Conservation (phyloP, 2,329 filamentous ascomycete genomes). For the Fusarium scirpi region DNA sequence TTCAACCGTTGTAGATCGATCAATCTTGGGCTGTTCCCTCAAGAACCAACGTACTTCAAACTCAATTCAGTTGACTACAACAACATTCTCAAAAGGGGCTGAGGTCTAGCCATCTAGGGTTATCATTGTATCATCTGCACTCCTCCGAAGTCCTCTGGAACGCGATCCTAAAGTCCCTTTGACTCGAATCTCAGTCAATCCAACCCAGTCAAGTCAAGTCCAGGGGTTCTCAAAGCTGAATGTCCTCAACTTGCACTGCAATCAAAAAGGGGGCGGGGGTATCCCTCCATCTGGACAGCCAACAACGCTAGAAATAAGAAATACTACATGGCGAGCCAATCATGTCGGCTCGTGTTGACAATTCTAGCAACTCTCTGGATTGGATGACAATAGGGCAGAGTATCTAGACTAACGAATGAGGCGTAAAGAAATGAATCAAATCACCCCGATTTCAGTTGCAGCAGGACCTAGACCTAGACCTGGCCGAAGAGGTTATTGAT, state of each 20-base stretch:
- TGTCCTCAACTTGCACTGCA: neutral
- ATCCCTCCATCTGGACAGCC: neutral
- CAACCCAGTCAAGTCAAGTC: neutral
- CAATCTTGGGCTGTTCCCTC: neutral
- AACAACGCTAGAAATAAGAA: conserved; percentile 2
- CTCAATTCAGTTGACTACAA: conserved; percentile 11
- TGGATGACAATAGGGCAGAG: conserved; percentile 9
- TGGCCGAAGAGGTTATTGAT: neutral
- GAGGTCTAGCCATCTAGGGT: neutral
- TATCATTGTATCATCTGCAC: neutral
- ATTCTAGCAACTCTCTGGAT: conserved; percentile 26
- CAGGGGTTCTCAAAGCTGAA: conserved; percentile 19
- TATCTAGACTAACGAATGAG: conserved; percentile 16
- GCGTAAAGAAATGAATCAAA: conserved; percentile 5
- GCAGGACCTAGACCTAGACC: neutral
- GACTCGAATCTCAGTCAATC: neutral
- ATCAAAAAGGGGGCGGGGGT: conserved; percentile 31
- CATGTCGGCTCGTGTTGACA: conserved; percentile 8
- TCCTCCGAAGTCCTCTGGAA: conserved; percentile 8
- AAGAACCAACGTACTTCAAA: conserved; percentile 15
- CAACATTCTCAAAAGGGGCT: conserved; percentile 6
- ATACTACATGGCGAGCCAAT: conserved; percentile 10
- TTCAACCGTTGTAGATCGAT: conserved; percentile 18
- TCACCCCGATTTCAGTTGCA: neutral
- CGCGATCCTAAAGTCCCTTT: conserved; percentile 2